Percentiles rank a stretch among this genome's conserved stretches.
Evolutionary conservation across 1,284 basidiomycete species (phyloP).

Genomic region (Neolentinus lepideus): DNA sequence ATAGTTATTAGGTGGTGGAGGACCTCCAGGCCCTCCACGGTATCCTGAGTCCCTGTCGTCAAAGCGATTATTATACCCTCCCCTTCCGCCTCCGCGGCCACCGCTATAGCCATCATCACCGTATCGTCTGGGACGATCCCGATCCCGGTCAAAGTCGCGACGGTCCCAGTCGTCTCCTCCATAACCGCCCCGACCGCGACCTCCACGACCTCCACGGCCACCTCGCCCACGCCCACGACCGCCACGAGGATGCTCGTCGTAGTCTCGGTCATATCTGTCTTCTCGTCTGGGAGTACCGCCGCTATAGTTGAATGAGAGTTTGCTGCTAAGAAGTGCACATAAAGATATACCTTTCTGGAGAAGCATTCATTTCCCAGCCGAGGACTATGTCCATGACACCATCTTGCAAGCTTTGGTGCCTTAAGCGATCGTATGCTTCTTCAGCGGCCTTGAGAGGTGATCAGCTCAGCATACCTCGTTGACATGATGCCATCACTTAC

Average conservation of each 20-base stretch:
- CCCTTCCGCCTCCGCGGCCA: conserved; percentile 23
- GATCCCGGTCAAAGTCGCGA: conserved; percentile 36
- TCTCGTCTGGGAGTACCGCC: conserved; percentile 9
- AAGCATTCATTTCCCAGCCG: conserved; percentile 70
- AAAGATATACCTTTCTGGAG: conserved; percentile 30
- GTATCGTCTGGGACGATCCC: conserved; percentile 32
- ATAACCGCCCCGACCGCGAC: conserved; percentile 15
- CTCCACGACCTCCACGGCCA: conserved; percentile 25
- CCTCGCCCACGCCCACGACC: conserved; percentile 33
- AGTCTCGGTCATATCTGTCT: conserved; percentile 8
- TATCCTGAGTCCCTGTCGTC: conserved; percentile 22
- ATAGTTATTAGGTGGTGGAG: conserved; percentile 18
- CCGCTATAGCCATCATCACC: conserved; percentile 33
- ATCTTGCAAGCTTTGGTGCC: conserved; percentile 74
- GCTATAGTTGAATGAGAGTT: background rate
- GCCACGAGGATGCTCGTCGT: conserved; percentile 1
- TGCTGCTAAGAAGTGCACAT: conserved; percentile 13
- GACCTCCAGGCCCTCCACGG: conserved; percentile 15
- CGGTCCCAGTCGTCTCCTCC: conserved; percentile 39
- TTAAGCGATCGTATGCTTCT: conserved; percentile 74
- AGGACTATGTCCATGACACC: conserved; percentile 85
- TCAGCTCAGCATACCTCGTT: conserved; percentile 4
- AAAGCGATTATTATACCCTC: conserved; percentile 28
- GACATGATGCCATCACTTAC: no score
- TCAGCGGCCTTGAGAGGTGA: conserved; percentile 50